Evolutionary conservation across 768 basidiomycete species (phyloP).

Genomic region (Tricholoma terreum): DNA sequence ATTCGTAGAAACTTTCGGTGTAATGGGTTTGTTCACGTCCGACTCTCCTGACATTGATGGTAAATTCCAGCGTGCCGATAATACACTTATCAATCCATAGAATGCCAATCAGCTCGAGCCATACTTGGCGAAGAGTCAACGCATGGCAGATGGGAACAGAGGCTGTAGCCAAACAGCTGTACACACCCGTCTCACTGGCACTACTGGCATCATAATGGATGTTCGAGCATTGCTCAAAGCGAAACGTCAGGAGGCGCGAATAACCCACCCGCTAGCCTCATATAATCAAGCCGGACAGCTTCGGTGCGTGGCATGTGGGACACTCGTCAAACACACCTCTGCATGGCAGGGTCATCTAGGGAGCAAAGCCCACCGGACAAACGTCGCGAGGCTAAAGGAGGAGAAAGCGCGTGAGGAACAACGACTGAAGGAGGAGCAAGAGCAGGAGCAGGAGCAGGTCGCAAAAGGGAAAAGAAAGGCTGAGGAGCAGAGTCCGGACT

Average conservation of each 20-base stretch:
- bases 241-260: constrained; percentile 73
- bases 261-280: constrained; percentile 70
- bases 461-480: constrained; percentile 35
- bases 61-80: no score
- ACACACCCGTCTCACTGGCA: neutral
- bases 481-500: constrained; percentile 25
- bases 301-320: constrained; percentile 63
- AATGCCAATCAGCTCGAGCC: neutral
- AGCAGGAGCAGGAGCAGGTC: constrained; percentile 28
- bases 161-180: neutral
- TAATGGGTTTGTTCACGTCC: neutral
- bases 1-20: neutral
- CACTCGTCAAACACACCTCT: constrained; percentile 66
- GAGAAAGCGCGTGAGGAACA: constrained; percentile 41
- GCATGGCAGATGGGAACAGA: no score
- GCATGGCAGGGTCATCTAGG: constrained; percentile 89
- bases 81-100: no score
- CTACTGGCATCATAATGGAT: constrained; percentile 59
- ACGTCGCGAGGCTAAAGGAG: constrained; percentile 55
- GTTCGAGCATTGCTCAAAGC: constrained; percentile 78
- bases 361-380: constrained; percentile 74
- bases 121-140: neutral
- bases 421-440: constrained; percentile 30
- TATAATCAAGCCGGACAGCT: constrained; percentile 68
- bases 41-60: neutral